Base-by-base conservation (phyloP, 257 asterid genomes). In the Scutellaria baicalensis region DNA sequence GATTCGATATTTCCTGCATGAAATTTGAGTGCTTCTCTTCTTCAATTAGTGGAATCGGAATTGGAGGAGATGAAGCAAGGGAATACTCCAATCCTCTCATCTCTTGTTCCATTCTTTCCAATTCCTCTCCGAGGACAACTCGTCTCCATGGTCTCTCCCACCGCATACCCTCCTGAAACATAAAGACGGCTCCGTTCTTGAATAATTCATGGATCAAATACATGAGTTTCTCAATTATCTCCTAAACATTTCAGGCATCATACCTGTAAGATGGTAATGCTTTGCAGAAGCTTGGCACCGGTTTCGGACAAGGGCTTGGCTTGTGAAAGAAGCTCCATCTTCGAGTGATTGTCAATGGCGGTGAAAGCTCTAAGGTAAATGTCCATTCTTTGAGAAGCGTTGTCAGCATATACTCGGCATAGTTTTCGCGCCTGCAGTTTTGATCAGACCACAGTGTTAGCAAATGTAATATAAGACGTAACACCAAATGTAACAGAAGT, bases 121-220 rank as follows among this genome's bases (percentile, higher is more conserved):
- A 55, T 58, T 78, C 78, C 43, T 80, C 85, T 48, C 20, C 80
- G 18, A 76, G 79, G 35, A 58, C 49, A 11, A 31, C 47, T 48
- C 64, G 58, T 17, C 79, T 71, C 88, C 87, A 84, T 0, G 86
- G 82, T 66, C 75, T 85, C 81, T 90, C 96, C 93, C 95, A 85
- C 50, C 62, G 38, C 73, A 87, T 14, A 1, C 88, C 95, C 9
- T 79, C 88, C 96, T 89, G 77, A 9, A 66, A 71, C 52, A 16
- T 5, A 35, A 36, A 17, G 33, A 6, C 18, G 0, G 16, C 7
- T 17, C 59, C 21, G 16, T 20, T 69, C 39, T 60, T 38, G 31
- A 63, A 20, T 39, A 35, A 16, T 35, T 39, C 50, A 6, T 14
- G 50, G 9, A 16, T 9, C 1, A 48, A 27, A 14, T 9, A 35